Evolutionary conservation across 2,329 filamentous ascomycete genomes (phyloP), one percentile per base, ranked within the genome.

Genomic region (Didymellaceae sp.): DNA sequence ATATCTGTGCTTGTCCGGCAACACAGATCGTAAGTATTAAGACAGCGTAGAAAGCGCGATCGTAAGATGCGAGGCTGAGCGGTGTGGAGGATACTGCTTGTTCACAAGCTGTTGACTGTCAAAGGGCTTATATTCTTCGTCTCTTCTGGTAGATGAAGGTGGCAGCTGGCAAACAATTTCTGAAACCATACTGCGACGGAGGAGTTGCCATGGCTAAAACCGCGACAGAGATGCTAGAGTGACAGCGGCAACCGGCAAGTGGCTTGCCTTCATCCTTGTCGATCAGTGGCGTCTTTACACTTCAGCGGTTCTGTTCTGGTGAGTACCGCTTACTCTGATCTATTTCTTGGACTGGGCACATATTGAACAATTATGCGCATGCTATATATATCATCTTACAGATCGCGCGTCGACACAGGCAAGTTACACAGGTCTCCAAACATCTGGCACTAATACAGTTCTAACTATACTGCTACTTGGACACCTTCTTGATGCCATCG

Each of bases 111-210:
- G 14, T 6, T 41, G 8, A 25, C 5, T 34, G 3, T 5, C 25
- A 10, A 13, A 11, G 10, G 20, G 38, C 33, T 46, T 52, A 52
- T 52, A 52, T 46, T 28, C 42, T 52, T n/a, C 32, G 9, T 22
- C 32, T 17, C 9, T 20, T 42, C 34, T 28, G 55, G 55, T 52
- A 59, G 60, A 61, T 59, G 55, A 63, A 61, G 39, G 51, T 52
- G 57, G 50, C 50, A 52, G 26, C 55, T 44, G 52, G 54, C 41
- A 54, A 53, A 52, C 52, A 25, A 39, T 40, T 49, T 40, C 59
- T 69, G 68, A 71, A 71, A 71, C 68, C 38, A 38, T 57, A 24
- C 55, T 72, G 68, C 68, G 59, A 71, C 69, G 64, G 43, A 61
- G 48, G 48, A 52, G 48, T 38, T 25, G 37, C 25, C 26, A 38